Evolutionary conservation across 192 early-diverging fungal genomes (phyloP).

Genomic region (Umbelopsis sp.): DNA sequence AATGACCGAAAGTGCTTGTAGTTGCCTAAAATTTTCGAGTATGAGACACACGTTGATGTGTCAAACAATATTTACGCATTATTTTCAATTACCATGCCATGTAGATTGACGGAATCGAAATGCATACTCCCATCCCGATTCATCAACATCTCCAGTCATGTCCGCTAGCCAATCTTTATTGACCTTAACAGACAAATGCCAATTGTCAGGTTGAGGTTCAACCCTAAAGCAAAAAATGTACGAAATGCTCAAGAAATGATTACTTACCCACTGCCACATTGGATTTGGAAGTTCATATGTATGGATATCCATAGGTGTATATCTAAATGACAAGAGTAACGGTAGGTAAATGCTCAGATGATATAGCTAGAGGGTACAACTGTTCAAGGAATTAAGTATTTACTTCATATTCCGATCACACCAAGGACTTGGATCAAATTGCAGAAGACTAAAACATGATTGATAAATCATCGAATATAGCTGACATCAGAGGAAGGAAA

Average conservation of each 20-base stretch:
- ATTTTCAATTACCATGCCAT: constrained; percentile 51
- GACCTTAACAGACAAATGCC: constrained; percentile 13
- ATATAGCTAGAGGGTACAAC: background rate
- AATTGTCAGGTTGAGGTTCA: too few species aligned
- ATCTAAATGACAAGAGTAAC: constrained; percentile 24
- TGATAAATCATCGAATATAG: background rate
- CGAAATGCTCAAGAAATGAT: too few species aligned
- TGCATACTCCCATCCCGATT: constrained; percentile 60
- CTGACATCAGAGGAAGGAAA: background rate
- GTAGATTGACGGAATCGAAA: constrained; percentile 48
- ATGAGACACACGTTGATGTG: background rate
- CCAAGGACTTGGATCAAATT: constrained; percentile 58
- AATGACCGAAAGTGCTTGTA: constrained; percentile 54
- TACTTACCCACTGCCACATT: constrained; percentile 56
- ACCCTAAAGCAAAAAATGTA: too few species aligned
- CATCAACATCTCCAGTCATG: constrained; percentile 63
- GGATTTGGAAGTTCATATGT: constrained; percentile 53
- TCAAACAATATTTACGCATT: too few species aligned
- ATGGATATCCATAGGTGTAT: constrained; percentile 48
- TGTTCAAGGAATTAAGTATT: background rate
- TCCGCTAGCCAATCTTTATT: constrained; percentile 59
- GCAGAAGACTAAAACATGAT: constrained; percentile 35
- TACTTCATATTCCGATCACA: constrained; percentile 45
- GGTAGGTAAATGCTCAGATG: background rate
- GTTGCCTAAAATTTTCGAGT: constrained; percentile 21